Percentiles rank a stretch among this genome's conserved stretches.
phyloP scores from a whole-genome alignment of 176 grass and related monocot genomes.

The Areca catechu region DNA sequence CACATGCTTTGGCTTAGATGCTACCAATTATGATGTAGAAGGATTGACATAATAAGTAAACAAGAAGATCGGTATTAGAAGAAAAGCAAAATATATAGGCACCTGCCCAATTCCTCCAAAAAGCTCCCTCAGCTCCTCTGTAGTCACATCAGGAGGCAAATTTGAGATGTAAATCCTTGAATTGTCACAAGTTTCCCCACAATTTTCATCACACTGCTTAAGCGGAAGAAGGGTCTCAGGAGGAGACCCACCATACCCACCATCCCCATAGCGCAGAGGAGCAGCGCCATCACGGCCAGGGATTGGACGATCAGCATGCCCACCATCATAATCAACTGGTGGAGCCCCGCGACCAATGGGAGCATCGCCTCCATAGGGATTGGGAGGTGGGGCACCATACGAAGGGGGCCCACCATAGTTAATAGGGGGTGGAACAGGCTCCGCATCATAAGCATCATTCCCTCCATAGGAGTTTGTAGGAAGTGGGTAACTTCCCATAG shows the following conservation, averaged over 20 bases:
- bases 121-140: slow-evolving; percentile 85
- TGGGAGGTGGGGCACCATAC: slow-evolving; percentile 66
- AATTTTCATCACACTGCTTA: slow-evolving; percentile 95
- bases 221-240: slow-evolving; percentile 33
- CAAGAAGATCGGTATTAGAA: no score
- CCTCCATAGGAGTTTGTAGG: slow-evolving; percentile 63
- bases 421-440: slow-evolving; percentile 63
- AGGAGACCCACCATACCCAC: slow-evolving; percentile 37
- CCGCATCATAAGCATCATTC: slow-evolving; percentile 42
- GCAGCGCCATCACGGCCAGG: slow-evolving; percentile 42
- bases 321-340: slow-evolving; percentile 59
- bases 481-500: slow-evolving; percentile 31
- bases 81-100: neutral
- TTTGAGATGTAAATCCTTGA: slow-evolving; percentile 99
- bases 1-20: no score
- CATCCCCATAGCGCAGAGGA: slow-evolving; percentile 14
- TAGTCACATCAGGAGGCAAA: slow-evolving; percentile 81
- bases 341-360: slow-evolving; percentile 35
- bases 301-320: slow-evolving; percentile 37
- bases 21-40: no score
- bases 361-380: slow-evolving; percentile 38
- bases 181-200: slow-evolving; percentile 83
- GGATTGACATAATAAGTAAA: no score
- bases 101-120: slow-evolving; percentile 98
- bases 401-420: slow-evolving; percentile 57